Evolutionary conservation across 768 basidiomycete genomes (phyloP), one percentile per base, ranked within the genome.

Genomic region (Hortiboletus flavorubellus): DNA sequence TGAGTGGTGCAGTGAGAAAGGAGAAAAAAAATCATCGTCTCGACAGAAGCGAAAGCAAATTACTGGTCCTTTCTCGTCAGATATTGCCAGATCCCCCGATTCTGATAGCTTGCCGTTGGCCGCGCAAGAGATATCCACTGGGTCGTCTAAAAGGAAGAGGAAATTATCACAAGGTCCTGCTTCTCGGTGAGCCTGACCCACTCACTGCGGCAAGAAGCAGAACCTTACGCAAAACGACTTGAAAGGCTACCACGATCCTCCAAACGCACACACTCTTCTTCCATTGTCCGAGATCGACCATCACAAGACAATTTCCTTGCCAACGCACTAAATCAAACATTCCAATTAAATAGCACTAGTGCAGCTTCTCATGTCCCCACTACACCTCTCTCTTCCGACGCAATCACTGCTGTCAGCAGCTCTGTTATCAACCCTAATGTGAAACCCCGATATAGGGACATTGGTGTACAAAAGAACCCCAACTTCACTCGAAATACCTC

Each of bases 131-230:
- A 35, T n/a, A 35, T 14, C 46, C 4, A 31, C 4, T 46, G 52
- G 40, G 37, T 35, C 55, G 11, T 38, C 26, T 37, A 58, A 50
- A 50, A 68, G 54, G 54, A 69, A 61, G 52, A 63, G 52, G 45
- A 65, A 59, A 47, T 42, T 43, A 29, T 35, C 54, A 8, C 60
- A 45, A 49, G 58, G 67, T 59, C 46, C 64, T 56, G 66, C 60
- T 70, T 64, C 68, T 59, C 68, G 67, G 68, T 69, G 64, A 69
- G 68, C 60, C 55, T 51, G 53, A 53, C 62, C 54, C 59, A 54
- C 67, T 67, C 67, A 64, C 67, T 69, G 65, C 53, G 35, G 38
- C 59, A 49, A 56, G 67, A 65, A 69, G 67, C 59, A 62, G 60
- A 65, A 56, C 63, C 67, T 68, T 49, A 68, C 43, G 57, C 53